These are phyloP conservation scores for Botryotinia calthae DNA, from an alignment of 2,329 filamentous ascomycete genomes.

Conservation along the genomic window DNA sequence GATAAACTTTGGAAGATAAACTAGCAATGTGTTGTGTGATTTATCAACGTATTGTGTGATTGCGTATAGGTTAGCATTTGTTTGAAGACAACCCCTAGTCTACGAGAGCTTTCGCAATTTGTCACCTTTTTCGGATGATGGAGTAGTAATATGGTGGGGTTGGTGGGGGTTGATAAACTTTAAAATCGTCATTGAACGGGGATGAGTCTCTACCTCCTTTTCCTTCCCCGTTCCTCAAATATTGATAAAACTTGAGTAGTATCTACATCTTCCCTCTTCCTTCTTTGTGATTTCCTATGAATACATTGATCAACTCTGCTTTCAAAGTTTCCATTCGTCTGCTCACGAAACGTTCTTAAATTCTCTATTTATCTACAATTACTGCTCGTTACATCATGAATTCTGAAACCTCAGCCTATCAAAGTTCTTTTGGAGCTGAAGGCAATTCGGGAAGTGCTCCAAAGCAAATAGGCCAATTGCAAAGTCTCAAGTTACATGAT, in stretches of 20 bases:
- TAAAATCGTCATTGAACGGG: not conserved
- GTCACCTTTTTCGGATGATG: not conserved
- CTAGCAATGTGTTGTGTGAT: not conserved
- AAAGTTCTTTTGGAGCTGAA: constrained; percentile 28
- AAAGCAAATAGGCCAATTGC: constrained; percentile 56
- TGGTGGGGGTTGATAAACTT: not conserved
- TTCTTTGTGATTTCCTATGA: not conserved
- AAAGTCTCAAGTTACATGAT: constrained; percentile 68
- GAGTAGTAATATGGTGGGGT: not conserved
- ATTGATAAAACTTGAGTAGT: not conserved
- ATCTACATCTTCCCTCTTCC: not conserved
- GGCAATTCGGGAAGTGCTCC: constrained; percentile 70
- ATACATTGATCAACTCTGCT: not conserved
- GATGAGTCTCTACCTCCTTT: not conserved
- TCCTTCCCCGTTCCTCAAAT: not conserved
- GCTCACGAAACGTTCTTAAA: not conserved
- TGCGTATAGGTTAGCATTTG: not conserved
- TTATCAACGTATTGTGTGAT: not conserved
- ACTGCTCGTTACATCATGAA: constrained; percentile 41
- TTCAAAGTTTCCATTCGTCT: not conserved
- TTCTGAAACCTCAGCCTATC: constrained; percentile 43
- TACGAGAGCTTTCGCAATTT: not conserved
- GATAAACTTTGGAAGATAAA: no score
- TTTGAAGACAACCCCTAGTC: no score
- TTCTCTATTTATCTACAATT: not conserved